Evolutionary conservation across 2,329 filamentous ascomycete species (phyloP), one percentile per base, ranked within the genome.

Genomic region (Aplosporella prunicola): DNA sequence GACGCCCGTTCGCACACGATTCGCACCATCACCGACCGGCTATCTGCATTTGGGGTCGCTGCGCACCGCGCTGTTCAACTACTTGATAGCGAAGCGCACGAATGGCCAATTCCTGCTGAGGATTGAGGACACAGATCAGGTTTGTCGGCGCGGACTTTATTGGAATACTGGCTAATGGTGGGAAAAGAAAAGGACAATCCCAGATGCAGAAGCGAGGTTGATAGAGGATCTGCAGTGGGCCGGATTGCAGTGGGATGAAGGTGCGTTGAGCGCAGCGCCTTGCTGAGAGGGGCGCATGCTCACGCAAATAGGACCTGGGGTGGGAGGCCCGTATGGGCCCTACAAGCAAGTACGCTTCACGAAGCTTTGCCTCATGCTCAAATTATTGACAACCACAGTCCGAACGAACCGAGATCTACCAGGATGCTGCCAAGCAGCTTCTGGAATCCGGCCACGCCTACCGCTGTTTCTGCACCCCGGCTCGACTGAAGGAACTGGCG

Each of bases 71-170:
- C 63, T 98, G n/a, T 96, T 87, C 66, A 96, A 94, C 53, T 95
- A 89, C 48, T 67, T 98, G 4, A 71, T 93, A n/a, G 88, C 91
- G 0, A 83, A 80, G 51, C 77, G 81, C 3, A 94, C 91, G 0
- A 80, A 82, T 4, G 91, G 91, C 5, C 82, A 93, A 56, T 98
- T 98, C 51, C 63, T 98, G 9, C 65, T 98, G 33, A 78, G 91
- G 8, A 78, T 98, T 45, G 91, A 98, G 64, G 91, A 98, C 58
- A 98, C 91, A 4, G 91, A 96, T 61, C 83, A 85, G 71, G 83
- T 87, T 35, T 22, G 13, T 23, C 14, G 16, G n/a, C n/a, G n/a
- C n/a, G n/a, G n/a, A n/a, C n/a, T n/a, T n/a, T n/a, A n/a, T n/a
- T n/a, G n/a, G n/a, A n/a, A n/a, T n/a, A n/a, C 52, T 39, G 52